Base-by-base conservation (phyloP, 768 basidiomycete genomes). In the Hortiboletus campestris region DNA sequence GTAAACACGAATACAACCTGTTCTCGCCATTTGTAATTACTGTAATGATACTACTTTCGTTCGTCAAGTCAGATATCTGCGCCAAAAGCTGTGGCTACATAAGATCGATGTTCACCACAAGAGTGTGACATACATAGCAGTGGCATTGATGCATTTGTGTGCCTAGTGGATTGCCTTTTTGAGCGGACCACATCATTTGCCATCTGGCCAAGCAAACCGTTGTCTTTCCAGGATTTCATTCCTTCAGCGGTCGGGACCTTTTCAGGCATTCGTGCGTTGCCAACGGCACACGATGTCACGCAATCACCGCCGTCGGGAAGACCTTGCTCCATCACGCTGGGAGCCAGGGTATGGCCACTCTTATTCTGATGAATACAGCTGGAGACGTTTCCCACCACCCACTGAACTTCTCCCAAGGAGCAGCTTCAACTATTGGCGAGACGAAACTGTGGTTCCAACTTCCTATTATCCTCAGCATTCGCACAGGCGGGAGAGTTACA, bases 401-500 rank as follows among this genome's bases (percentile, higher is more conserved):
- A 34, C 42, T 9, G 60, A 50, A 14, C 0, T 32, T 48, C 19
- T 5, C 34, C 40, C 42, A 36, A 46, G 57, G 11, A 49, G 53
- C 25, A 44, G 49, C 16, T 65, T 62, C 53, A 58, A 69, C 36
- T 63, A 69, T n/a, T 65, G 67, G 67, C 51, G 56, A 13, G 67
- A 67, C n/a, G 57, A 62, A 25, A 2, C 42, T 40, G 13, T 25
- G 13, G 16, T 16, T 4, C 45, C 49, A 13, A 45, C 34, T 41
- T 52, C 54, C 17, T 28, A 50, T 46, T 19, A 43, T 22, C 46
- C 61, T 45, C 53, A 40, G 42, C 56, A 35, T 28, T 28, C 61
- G 19, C 45, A 61, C 39, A 31, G 28, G n/a, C 25, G 34, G 45
- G 59, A 58, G 29, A 35, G 28, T 17, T 29, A 39, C 44, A 46